These are phyloP conservation scores for Mycogone perniciosa DNA, from an alignment of 2,329 filamentous ascomycete genomes.

Conservation along the genomic window DNA sequence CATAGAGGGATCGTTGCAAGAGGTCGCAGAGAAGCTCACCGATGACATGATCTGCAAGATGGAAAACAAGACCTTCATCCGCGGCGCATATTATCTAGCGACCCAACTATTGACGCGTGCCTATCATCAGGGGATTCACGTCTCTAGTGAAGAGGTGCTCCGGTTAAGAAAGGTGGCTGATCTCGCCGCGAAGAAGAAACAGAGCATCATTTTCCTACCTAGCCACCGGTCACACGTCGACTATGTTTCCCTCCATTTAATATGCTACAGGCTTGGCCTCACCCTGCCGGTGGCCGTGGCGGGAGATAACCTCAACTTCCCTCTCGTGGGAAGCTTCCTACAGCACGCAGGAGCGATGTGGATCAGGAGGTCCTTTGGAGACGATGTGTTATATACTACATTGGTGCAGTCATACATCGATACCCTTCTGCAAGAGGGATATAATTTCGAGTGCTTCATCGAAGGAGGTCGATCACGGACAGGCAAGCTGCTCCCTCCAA, in stretches of 20 bases:
- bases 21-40: constrained; percentile 80
- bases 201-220: constrained; percentile 92
- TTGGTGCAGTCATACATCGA: constrained; percentile 97
- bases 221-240: constrained; percentile 95
- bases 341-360: constrained; percentile 98
- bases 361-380: constrained; percentile 87
- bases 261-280: constrained; percentile 89
- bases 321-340: constrained; percentile 79
- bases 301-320: constrained; percentile 94
- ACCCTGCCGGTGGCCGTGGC: constrained; percentile 87
- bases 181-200: constrained; percentile 75
- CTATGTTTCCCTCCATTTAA: constrained; percentile 89
- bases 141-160: constrained; percentile 88
- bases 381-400: constrained; percentile 83
- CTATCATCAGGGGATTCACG: constrained; percentile 95
- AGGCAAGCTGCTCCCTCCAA: constrained; percentile 86
- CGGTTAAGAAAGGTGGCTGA: constrained; percentile 76
- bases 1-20: constrained; percentile 65
- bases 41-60: constrained; percentile 99
- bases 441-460: constrained; percentile 96
- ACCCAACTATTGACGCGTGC: constrained; percentile 87
- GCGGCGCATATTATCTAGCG: constrained; percentile 81
- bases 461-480: constrained; percentile 90
- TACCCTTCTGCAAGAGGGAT: constrained; percentile 80
- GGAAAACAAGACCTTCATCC: constrained; percentile 88